Base-by-base conservation (phyloP, 495 filamentous ascomycete genomes). In the Clavariopsis aquatica region DNA sequence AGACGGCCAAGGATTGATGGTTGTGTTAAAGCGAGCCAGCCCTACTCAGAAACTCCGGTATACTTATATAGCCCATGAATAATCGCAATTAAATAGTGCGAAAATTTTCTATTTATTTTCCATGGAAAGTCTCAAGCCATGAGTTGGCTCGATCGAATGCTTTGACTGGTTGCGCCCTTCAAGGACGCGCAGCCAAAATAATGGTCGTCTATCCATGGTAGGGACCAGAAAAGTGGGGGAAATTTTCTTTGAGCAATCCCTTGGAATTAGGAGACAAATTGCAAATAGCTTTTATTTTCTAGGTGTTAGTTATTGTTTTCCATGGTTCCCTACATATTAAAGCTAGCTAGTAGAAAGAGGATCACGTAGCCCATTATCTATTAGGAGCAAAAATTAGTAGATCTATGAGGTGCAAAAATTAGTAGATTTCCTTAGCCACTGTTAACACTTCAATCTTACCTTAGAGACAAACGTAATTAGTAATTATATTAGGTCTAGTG, bases 281-380 rank as follows among this genome's bases (percentile, higher is more conserved):
- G 36, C 36, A 43, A 43, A 43, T 43, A 43, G 36, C 36, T 43
- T 43, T 43, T 43, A 43, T 43, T 43, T 43, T 43, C 36, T 43
- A n/a, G 36, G 36, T 43, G 36, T 43, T 43, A 43, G 36, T 43
- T 43, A 43, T 43, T n/a, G 36, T 43, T 43, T 43, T 43, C 36
- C 36, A 43, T n/a, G 36, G 36, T 43, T 43, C 36, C 36, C 36
- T 43, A 43, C 36, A n/a, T 43, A 43, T 43, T n/a, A n/a, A 43
- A 43, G 36, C 36, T 43, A n/a, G 36, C 36, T 43, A 43, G 36
- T 43, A 43, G 36, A 43, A 43, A 43, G 9, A 43, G 36, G 36
- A 43, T 43, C 36, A 43, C 36, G 36, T 43, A 43, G 36, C 36
- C 36, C 36, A 9, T 43, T n/a, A 43, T 43, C n/a, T n/a, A n/a